Evolutionary conservation across 2,329 filamentous ascomycete species (phyloP), one percentile per base, ranked within the genome.

Genomic region (Massarina eburnea): DNA sequence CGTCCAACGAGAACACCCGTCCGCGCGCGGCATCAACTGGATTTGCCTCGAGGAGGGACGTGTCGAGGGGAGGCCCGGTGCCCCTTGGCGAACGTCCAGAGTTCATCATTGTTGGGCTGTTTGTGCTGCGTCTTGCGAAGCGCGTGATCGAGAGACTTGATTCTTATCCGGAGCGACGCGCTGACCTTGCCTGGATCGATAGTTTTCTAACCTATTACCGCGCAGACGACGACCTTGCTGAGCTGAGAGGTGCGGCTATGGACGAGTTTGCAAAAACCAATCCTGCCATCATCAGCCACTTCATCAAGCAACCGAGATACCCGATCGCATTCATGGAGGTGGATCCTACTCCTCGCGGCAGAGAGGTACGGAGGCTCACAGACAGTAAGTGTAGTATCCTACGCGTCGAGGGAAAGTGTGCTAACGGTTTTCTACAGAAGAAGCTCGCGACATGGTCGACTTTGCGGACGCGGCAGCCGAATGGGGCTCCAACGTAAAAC

Each of bases 381-480:
- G 57, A 62, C 20, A 33, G 59, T 59, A 12, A 48, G 55, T 57
- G 4, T 1, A n/a, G 15, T 3, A 5, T 10, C 32, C 44, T 5
- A 48, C 6, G 8, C 1, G 12, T 12, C 20, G 8, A 26, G 8
- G 1, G 14, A 5, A 20, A 41, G n/a, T 43, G 34, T 10, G 7
- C 39, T 41, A 8, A 29, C 18, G 58, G 54, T n/a, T 3, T 8
- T 18, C 1, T 18, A 43, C 15, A 38, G 38, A n/a, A 4, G 47
- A 62, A 8, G 40, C 49, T 6, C 3, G 39, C 6, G 49, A 54
- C 1, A 54, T 62, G 2, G 51, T 63, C 15, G 44, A 65, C 18
- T 65, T 65, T 19, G 54, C 47, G 8, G 60, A 65, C 15, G 54
- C 61, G 7, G 61, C 61, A 2, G 33, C 39, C 8, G 61, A 65